These are phyloP conservation scores for Aspergillus melleus DNA, from an alignment of 2,329 filamentous ascomycete genomes.

Conservation along the genomic window DNA sequence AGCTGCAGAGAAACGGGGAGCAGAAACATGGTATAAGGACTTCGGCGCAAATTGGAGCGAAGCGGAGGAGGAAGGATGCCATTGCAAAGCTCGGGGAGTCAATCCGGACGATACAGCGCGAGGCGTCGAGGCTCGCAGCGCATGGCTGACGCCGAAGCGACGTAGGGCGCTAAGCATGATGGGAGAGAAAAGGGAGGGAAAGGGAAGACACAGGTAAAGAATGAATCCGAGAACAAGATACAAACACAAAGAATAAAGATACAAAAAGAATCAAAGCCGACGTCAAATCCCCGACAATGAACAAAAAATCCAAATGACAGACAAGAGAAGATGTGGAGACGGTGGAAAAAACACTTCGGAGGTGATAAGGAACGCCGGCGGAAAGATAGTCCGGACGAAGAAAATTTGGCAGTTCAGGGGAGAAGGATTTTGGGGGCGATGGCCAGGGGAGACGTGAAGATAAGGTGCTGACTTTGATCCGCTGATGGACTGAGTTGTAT, in stretches of 20 bases:
- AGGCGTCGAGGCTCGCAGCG: slow-evolving; percentile 35
- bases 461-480: neutral
- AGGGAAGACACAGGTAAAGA: neutral
- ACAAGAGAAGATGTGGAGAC: neutral
- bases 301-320: slow-evolving; percentile 13
- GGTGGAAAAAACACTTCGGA: neutral
- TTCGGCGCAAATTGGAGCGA: slow-evolving; percentile 12
- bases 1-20: slow-evolving; percentile 7
- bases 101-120: slow-evolving; percentile 29
- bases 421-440: neutral
- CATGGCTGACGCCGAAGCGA: slow-evolving; percentile 39
- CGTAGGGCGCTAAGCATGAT: slow-evolving; percentile 43
- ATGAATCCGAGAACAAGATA: neutral
- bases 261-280: slow-evolving; percentile 13
- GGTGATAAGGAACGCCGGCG: neutral
- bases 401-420: neutral
- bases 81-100: slow-evolving; percentile 30
- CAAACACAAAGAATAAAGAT: slow-evolving; percentile 10
- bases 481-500: too few species aligned
- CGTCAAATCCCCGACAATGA: neutral
- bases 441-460: neutral
- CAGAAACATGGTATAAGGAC: slow-evolving; percentile 30
- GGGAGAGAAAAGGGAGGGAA: neutral
- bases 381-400: neutral
- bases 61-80: slow-evolving; percentile 21